Evolutionary conservation across 495 filamentous ascomycete genomes (phyloP), one percentile per base, ranked within the genome.

Genomic region (Geopyxis carbonaria): DNA sequence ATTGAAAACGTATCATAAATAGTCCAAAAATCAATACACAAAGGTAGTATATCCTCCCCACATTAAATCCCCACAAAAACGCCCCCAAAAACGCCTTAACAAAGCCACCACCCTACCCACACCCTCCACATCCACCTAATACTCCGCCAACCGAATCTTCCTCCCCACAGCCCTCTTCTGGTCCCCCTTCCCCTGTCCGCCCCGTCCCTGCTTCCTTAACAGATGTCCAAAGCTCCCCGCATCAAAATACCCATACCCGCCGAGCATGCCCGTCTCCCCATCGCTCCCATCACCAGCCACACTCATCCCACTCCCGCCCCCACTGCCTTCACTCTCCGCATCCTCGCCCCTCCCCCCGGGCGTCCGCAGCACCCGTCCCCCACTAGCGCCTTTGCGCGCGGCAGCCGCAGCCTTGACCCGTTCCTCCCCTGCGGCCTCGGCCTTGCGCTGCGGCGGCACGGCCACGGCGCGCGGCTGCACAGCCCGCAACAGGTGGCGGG

Each of bases 401-500:
- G 36, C 56, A 76, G n/a, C 80, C 59, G 5, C 71, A 77, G 10
- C 75, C 64, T 44, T 69, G 76, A 0, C 72, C 68, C 5, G 64
- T 61, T 4, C 67, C 62, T 19, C 66, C 67, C 10, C 60, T 62
- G 0, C 64, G 62, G 44, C 45, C 23, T 14, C 43, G 27, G 25
- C 54, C 38, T 41, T 30, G 2, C 38, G 11, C n/a, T n/a, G n/a
- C n/a, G n/a, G n/a, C n/a, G n/a, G n/a, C n/a, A n/a, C n/a, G 9
- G 38, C 38, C 14, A 31, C 24, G n/a, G 38, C 27, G 14, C 31
- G 40, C 14, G 20, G 16, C 35, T 70, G 73, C 0, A 73, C 73
- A 30, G 75, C 67, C 9, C 78, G 64, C 38, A 97, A 56, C 46
- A 94, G 64, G 47, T 86, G 80, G 4, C 91, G 67, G 31, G 94